A percentile compares a stretch with the other conserved stretches of the same genome.
Conservation (phyloP, 192 early-diverging fungal genomes). For the Phlyctochytrium bullatum region DNA sequence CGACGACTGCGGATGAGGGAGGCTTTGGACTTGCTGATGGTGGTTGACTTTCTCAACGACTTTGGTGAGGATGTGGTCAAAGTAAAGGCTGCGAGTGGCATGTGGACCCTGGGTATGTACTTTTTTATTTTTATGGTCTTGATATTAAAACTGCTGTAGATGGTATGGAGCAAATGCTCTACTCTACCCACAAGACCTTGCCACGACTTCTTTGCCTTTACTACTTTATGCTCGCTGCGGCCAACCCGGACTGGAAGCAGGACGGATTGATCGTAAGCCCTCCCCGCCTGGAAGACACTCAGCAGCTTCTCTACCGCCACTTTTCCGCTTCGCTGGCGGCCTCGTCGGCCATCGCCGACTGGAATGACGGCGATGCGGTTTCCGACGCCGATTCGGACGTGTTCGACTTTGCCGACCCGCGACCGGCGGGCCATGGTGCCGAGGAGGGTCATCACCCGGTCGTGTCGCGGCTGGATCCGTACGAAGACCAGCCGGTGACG, state of each 20-base stretch:
- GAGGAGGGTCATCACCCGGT: no score
- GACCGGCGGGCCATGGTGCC: no score
- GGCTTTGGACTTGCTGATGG: conserved; percentile 18
- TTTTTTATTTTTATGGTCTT: background rate
- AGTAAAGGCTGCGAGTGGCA: background rate
- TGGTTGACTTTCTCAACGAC: conserved; percentile 16
- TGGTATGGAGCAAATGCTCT: background rate
- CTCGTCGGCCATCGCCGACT: conserved; percentile 11
- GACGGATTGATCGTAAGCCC: background rate
- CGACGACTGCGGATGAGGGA: conserved; percentile 12
- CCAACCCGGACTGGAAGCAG: background rate
- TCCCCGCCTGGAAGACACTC: background rate
- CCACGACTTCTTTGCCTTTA: background rate
- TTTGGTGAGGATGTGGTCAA: conserved; percentile 16
- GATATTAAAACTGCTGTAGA: no score
- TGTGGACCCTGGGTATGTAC: conserved; percentile 12
- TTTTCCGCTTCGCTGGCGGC: background rate
- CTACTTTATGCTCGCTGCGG: background rate
- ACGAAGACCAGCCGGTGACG: no score
- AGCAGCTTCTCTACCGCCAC: background rate
- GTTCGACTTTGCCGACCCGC: conserved; percentile 11
- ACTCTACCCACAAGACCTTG: background rate
- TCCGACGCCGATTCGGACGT: conserved; percentile 13
- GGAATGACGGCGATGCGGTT: conserved; percentile 4
- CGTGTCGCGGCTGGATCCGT: no score